A percentile compares a stretch with the other conserved stretches of the same genome.
These are phyloP conservation scores for Lasiosphaeria ovina DNA, from an alignment of 495 filamentous ascomycete species.

Conservation along the genomic window DNA sequence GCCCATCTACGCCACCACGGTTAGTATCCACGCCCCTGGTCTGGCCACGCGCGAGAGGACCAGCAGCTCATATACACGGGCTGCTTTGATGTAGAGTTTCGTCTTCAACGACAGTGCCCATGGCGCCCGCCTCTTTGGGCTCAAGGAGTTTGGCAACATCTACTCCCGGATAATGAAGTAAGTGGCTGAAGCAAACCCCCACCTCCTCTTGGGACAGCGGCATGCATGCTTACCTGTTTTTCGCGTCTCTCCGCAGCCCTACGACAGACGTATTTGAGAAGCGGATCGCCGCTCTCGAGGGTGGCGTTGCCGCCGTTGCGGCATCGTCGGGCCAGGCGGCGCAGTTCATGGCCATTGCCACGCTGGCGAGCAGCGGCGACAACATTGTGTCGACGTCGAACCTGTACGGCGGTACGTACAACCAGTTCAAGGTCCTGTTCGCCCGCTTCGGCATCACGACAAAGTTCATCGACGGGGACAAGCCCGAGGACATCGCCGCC, in stretches of 20 bases:
- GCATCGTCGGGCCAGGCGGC: conserved; percentile 89
- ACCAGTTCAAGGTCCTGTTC: conserved; percentile 93
- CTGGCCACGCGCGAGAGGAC: not conserved
- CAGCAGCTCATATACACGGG: conserved; percentile 9
- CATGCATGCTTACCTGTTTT: conserved; percentile 2
- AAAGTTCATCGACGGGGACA: conserved; percentile 86
- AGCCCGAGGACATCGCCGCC: conserved; percentile 74
- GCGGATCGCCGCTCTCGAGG: conserved; percentile 92
- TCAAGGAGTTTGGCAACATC: conserved; percentile 98
- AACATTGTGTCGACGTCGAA: conserved; percentile 94
- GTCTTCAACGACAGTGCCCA: conserved; percentile 97
- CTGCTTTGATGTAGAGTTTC: conserved; percentile 59
- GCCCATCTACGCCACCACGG: conserved; percentile 93
- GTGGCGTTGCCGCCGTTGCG: conserved; percentile 86
- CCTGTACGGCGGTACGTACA: conserved; percentile 96
- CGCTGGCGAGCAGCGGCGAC: conserved; percentile 81
- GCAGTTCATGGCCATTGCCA: conserved; percentile 88
- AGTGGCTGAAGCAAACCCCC: conserved; percentile 19
- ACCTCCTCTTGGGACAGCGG: not conserved
- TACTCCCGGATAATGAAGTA: conserved; percentile 97
- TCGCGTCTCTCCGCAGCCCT: conserved; percentile 51
- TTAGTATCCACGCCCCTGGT: conserved; percentile 37
- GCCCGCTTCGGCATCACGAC: conserved; percentile 83
- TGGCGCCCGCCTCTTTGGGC: conserved; percentile 91
- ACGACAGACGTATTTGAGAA: conserved; percentile 99